A percentile compares a stretch with the other conserved stretches of the same genome.
Conservation (phyloP, 129 eudicot genomes). For the Scalesia atractyloides region DNA sequence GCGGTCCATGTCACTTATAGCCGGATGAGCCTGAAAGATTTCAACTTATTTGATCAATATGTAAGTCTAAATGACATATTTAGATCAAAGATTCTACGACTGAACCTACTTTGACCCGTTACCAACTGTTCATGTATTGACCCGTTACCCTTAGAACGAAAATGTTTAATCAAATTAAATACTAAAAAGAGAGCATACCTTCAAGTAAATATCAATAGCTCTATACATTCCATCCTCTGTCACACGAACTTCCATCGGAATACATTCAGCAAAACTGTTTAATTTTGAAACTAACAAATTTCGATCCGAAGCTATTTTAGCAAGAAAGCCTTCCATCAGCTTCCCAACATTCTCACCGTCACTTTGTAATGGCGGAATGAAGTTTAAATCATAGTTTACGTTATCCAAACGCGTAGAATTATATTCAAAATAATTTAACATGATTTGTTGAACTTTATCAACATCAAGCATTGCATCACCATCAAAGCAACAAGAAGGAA, state of each 20-base stretch:
- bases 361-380: conserved; percentile 38
- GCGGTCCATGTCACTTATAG: conserved; percentile 66
- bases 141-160: background rate
- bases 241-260: conserved; percentile 61
- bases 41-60: background rate
- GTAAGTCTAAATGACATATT: background rate
- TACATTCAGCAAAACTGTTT: conserved; percentile 56
- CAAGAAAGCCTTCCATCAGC: conserved; percentile 80
- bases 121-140: no score
- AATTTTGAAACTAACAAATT: conserved; percentile 65
- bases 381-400: conserved; percentile 22
- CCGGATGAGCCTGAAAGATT: conserved; percentile 70
- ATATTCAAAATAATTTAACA: conserved; percentile 54
- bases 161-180: background rate
- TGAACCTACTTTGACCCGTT: no score
- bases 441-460: conserved; percentile 70
- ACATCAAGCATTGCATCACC: conserved; percentile 81
- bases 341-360: conserved; percentile 63
- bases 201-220: conserved; percentile 85
- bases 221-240: conserved; percentile 95
- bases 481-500: conserved; percentile 67
- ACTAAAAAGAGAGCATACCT: conserved; percentile 45
- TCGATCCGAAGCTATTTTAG: conserved; percentile 83
- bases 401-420: conserved; percentile 26
- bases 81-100: no score